These are phyloP conservation scores for Torulaspora gathmanii DNA, from an alignment of 805 yeast genomes.

Conservation along the genomic window DNA sequence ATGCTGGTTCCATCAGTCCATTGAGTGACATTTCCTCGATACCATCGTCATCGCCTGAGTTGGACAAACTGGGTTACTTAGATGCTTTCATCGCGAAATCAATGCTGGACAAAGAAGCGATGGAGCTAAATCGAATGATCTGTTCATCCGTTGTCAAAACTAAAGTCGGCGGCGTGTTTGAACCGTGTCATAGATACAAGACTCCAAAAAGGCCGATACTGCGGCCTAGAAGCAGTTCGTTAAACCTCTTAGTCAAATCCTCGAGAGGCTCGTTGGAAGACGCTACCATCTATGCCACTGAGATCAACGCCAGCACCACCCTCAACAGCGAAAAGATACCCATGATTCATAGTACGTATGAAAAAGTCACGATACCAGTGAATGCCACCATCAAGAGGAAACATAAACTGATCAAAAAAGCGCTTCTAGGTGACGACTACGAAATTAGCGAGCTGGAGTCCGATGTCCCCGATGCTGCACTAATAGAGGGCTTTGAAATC, in stretches of 20 bases:
- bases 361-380: conserved; percentile 33
- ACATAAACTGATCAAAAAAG: conserved; percentile 19
- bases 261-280: conserved; percentile 30
- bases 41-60: conserved; percentile 18
- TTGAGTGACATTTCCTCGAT: conserved; percentile 22
- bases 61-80: conserved; percentile 12
- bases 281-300: conserved; percentile 35
- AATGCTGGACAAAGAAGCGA: conserved; percentile 12
- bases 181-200: conserved; percentile 21
- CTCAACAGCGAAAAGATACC: conserved; percentile 22
- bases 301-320: conserved; percentile 25
- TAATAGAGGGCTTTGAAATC: conserved; percentile 29
- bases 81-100: conserved; percentile 11
- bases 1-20: conserved; percentile 24
- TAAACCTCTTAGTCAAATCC: conserved; percentile 30
- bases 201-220: conserved; percentile 25
- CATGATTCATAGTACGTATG: conserved; percentile 22
- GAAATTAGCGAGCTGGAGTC: conserved; percentile 10
- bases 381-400: conserved; percentile 26
- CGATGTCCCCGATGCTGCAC: conserved; percentile 25
- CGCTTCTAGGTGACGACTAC: conserved; percentile 19
- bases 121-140: conserved; percentile 19
- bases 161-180: not conserved
- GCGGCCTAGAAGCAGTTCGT: conserved; percentile 14
- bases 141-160: conserved; percentile 10